Evolutionary conservation across 1,284 basidiomycete species (phyloP).

Genomic region (Neonothopanus nambi): DNA sequence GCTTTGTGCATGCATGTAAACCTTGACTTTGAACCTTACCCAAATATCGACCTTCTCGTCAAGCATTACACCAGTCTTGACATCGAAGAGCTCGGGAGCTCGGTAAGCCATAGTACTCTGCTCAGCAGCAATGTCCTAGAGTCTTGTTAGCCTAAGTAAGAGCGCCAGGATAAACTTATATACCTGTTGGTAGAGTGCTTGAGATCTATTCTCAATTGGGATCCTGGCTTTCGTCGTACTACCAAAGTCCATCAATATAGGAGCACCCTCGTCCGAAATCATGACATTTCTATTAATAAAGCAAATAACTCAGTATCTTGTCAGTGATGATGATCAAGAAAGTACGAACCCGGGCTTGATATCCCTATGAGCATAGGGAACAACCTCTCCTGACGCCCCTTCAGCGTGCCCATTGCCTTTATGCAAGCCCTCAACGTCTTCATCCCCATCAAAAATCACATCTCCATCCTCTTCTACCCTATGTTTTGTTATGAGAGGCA

Average conservation of each 20-base stretch:
- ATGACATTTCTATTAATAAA: conserved; percentile 81
- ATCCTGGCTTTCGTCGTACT: conserved; percentile 83
- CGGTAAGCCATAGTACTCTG: conserved; percentile 97
- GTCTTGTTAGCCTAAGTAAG: neutral
- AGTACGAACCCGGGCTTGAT: conserved; percentile 84
- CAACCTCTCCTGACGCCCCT: conserved; percentile 49
- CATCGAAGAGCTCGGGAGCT: conserved; percentile 93
- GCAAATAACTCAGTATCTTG: neutral
- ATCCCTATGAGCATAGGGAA: conserved; percentile 96
- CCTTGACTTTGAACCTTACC: conserved; percentile 50
- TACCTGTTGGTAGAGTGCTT: conserved; percentile 86
- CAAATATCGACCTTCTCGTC: conserved; percentile 97
- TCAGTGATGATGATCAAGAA: neutral
- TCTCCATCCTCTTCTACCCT: conserved; percentile 53
- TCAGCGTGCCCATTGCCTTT: conserved; percentile 33
- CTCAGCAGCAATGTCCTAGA: conserved; percentile 88
- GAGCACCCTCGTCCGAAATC: conserved; percentile 88
- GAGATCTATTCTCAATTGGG: conserved; percentile 75
- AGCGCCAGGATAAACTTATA: neutral
- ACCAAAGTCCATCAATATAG: conserved; percentile 98
- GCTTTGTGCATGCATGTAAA: neutral
- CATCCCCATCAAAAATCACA: conserved; percentile 77
- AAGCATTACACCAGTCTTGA: conserved; percentile 85
- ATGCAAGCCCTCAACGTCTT: conserved; percentile 50
- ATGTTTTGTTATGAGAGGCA: conserved; percentile 52